Base-by-base conservation (phyloP, 2,329 filamentous ascomycete species). In the Metarhizium album region DNA sequence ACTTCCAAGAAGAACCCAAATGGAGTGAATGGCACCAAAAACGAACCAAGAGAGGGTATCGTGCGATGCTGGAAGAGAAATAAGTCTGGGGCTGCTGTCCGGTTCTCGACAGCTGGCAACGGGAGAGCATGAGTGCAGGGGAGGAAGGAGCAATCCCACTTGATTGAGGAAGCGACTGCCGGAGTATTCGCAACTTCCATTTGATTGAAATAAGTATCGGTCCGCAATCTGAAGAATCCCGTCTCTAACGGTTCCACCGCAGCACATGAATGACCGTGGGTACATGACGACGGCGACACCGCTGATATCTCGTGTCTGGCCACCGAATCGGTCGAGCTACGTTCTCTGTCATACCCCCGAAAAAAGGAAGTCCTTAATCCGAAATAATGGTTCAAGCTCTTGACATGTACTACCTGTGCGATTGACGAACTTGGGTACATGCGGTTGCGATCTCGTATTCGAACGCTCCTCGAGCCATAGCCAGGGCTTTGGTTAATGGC, bases 1-100 rank as follows among this genome's bases (percentile, higher is more conserved):
- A 62, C 64, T 64, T 67, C 68, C 71, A 73, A 58, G 54, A 55
- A 74, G 68, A 69, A 64, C 29, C 27, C 52, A 43, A 45, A 27
- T 46, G 16, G 18, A 35, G 50, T 24, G 29, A 27, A 23, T 42
- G 27, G 18, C 22, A 66, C 65, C 66, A 67, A 71, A 68, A 68
- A 60, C 27, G 29, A 31, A 23, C 35, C 43, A 45, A 50, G 65
- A 57, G 58, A 60, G 38, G 20, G 37, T 45, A 45, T 50, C 67
- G 69, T 69, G 68, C 66, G 62, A 73, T 73, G 60, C 52, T 52
- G 60, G 61, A 61, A 60, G 58, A 58, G 51, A 47, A 58, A 58
- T 53, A 20, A 18, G 16, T 40, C 18, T 40, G 16, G 37, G 11
- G 18, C 16, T 20, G 37, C 8, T n/a, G 4, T 13, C 33, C 9